Conservation (phyloP, 225 moss, liverwort and hornwort species). For the Marchantia paleacea region DNA sequence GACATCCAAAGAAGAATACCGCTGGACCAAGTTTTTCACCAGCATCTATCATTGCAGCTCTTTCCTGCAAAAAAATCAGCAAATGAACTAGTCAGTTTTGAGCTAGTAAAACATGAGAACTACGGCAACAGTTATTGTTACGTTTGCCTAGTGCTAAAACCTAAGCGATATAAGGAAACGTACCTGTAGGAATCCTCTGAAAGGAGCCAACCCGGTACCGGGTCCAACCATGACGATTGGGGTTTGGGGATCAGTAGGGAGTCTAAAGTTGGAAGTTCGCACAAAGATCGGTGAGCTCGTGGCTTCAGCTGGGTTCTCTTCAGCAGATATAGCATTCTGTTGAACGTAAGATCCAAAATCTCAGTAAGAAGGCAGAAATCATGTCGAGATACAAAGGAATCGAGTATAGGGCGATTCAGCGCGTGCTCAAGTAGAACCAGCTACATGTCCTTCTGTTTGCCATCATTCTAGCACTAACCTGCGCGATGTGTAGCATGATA, state of each 20-base stretch:
- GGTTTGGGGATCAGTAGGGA: constrained; percentile 54
- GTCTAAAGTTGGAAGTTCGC: constrained; percentile 72
- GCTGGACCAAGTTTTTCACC: constrained; percentile 70
- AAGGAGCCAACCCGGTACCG: constrained; percentile 92
- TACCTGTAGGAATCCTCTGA: constrained; percentile 81
- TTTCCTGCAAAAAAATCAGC: constrained; percentile 42
- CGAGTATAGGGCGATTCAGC: no score
- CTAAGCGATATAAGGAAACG: background rate
- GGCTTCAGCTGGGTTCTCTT: constrained; percentile 35
- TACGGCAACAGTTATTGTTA: background rate
- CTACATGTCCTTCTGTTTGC: background rate
- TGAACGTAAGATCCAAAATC: background rate
- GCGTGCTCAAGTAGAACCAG: no score
- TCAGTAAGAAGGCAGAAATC: background rate
- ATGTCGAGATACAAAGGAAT: no score
- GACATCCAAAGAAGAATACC: constrained; percentile 90
- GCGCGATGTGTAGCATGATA: no score
- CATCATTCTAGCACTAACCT: no score
- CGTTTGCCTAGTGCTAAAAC: background rate
- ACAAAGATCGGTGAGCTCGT: constrained; percentile 82
- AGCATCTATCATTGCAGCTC: constrained; percentile 49
- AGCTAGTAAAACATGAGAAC: background rate
- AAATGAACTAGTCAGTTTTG: background rate
- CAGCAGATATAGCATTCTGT: constrained; percentile 42
- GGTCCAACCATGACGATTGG: constrained; percentile 91